A percentile compares a stretch with the other conserved stretches of the same genome.
Evolutionary conservation across 768 basidiomycete genomes (phyloP).

Genomic region (Tulasnella sp.): DNA sequence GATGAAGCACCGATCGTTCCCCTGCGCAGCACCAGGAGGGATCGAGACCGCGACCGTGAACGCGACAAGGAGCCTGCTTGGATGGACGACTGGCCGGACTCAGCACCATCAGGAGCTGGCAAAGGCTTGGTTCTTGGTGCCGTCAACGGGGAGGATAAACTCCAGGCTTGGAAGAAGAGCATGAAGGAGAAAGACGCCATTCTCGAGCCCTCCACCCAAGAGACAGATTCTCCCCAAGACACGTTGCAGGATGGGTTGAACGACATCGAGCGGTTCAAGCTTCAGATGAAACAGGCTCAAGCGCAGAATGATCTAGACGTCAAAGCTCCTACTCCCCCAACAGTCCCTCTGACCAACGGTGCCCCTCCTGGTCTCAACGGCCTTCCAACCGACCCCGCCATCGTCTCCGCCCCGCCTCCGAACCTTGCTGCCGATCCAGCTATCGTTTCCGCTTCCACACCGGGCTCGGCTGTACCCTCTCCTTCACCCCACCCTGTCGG

Average conservation of each 20-base stretch:
- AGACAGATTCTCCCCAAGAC: slow-evolving; percentile 14
- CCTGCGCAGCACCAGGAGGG: slow-evolving; percentile 35
- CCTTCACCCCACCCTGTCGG: background rate
- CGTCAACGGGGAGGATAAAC: slow-evolving; percentile 68
- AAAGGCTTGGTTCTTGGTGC: slow-evolving; percentile 60
- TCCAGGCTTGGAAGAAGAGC: slow-evolving; percentile 84
- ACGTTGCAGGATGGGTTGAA: slow-evolving; percentile 52
- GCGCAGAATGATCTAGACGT: slow-evolving; percentile 39
- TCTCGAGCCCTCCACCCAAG: slow-evolving; percentile 6
- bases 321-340: slow-evolving; percentile 5
- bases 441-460: slow-evolving; percentile 9
- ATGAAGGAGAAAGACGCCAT: slow-evolving; percentile 58
- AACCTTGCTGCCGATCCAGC: slow-evolving; percentile 45
- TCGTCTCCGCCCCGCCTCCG: slow-evolving; percentile 32
- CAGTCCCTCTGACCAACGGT: background rate
- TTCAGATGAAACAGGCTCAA: slow-evolving; percentile 79
- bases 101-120: slow-evolving; percentile 39
- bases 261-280: slow-evolving; percentile 78
- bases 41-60: slow-evolving; percentile 49
- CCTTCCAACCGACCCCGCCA: slow-evolving; percentile 21
- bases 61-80: slow-evolving; percentile 76
- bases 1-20: slow-evolving; percentile 24
- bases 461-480: background rate
- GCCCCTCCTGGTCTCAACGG: slow-evolving; percentile 23
- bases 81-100: slow-evolving; percentile 77